Percentiles rank a stretch among this genome's conserved stretches.
These are phyloP conservation scores for Cucurbita pepo DNA, from an alignment of 306 rosid genomes.

Conservation along the genomic window DNA sequence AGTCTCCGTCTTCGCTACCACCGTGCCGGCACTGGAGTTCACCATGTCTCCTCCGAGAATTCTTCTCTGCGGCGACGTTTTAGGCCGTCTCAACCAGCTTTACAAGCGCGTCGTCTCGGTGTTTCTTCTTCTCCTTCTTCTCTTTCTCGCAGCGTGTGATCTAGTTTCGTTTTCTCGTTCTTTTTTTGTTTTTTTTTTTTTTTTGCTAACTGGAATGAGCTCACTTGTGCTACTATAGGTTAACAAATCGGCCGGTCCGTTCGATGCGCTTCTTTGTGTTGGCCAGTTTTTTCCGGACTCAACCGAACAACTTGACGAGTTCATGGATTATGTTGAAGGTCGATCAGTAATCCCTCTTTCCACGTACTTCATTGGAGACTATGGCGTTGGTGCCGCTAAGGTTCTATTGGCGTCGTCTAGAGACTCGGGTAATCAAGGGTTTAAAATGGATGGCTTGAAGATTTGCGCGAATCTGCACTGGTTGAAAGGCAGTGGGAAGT, in stretches of 20 bases:
- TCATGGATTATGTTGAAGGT: slow-evolving; percentile 46
- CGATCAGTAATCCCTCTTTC: slow-evolving; percentile 54
- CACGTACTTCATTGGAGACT: slow-evolving; percentile 86
- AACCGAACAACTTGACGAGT: slow-evolving; percentile 45
- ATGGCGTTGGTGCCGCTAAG: slow-evolving; percentile 67
- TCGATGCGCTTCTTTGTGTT: slow-evolving; percentile 76
- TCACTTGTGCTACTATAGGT: slow-evolving; percentile 31
- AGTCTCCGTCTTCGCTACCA: not conserved
- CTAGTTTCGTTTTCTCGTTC: not conserved
- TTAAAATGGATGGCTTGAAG: slow-evolving; percentile 84
- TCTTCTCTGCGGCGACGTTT: slow-evolving; percentile 78
- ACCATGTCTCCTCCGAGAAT: slow-evolving; percentile 70
- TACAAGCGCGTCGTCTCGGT: slow-evolving; percentile 83
- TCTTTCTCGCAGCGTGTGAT: slow-evolving; percentile 4
- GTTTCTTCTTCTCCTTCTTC: slow-evolving; percentile 5
- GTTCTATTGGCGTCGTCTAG: slow-evolving; percentile 40
- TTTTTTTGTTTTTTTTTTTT: not conserved
- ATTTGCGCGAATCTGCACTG: slow-evolving; percentile 62
- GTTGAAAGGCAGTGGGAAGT: slow-evolving; percentile 95
- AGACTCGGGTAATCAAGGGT: slow-evolving; percentile 48
- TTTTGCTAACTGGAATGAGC: not conserved
- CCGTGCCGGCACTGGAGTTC: slow-evolving; percentile 1
- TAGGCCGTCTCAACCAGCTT: slow-evolving; percentile 70
- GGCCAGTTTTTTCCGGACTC: slow-evolving; percentile 93
- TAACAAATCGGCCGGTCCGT: slow-evolving; percentile 93